Percentiles rank a stretch among this genome's conserved stretches.
Evolutionary conservation across 2,329 filamentous ascomycete genomes (phyloP).

Genomic region (Talaromyces sp.): DNA sequence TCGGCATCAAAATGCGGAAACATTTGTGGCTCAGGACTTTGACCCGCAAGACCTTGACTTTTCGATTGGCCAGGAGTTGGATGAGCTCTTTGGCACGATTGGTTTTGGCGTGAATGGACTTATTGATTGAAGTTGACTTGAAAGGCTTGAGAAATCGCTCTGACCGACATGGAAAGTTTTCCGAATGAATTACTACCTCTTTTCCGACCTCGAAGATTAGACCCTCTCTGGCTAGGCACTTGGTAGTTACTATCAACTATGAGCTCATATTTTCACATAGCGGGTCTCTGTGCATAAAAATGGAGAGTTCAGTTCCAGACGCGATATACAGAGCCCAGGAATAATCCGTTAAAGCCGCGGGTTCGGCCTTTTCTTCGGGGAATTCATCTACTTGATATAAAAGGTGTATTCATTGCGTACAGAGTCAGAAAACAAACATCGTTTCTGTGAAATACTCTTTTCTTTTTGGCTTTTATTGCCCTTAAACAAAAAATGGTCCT

Average conservation of each 20-base stretch:
- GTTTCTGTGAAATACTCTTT: neutral
- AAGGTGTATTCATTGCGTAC: neutral
- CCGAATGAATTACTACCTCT: neutral
- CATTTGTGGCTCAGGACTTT: neutral
- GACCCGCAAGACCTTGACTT: neutral
- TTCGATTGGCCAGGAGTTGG: neutral
- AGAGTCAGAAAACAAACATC: neutral
- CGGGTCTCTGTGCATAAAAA: neutral
- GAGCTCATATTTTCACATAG: neutral
- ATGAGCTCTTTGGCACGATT: neutral
- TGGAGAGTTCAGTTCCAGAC: neutral
- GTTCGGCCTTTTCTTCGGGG: neutral
- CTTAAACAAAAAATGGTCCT: neutral
- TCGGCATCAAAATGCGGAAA: neutral
- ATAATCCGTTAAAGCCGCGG: neutral
- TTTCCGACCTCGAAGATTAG: neutral
- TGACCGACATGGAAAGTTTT: neutral
- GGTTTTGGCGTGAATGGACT: neutral
- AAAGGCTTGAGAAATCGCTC: neutral
- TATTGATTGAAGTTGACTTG: neutral
- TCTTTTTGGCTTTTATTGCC: neutral
- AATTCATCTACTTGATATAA: neutral
- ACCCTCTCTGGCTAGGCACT: neutral
- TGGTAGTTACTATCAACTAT: neutral
- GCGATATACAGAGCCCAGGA: neutral